Evolutionary conservation across 2,329 filamentous ascomycete genomes (phyloP).

Genomic region (Juglanconis oblonga): DNA sequence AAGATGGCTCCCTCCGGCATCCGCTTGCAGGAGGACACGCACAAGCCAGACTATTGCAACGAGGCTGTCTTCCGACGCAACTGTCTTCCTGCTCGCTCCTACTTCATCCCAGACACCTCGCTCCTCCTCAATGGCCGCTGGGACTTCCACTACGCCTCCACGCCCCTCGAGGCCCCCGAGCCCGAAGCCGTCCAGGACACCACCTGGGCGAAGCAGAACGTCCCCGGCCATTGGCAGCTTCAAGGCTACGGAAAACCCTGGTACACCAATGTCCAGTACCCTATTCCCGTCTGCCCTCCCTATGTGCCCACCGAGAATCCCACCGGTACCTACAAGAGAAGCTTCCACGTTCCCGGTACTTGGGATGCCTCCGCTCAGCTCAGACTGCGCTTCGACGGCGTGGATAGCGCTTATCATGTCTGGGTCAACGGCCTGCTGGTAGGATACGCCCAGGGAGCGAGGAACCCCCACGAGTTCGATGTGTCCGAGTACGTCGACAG

Average conservation of each 20-base stretch:
- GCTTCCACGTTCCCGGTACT: slow-evolving; percentile 49
- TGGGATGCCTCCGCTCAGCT: slow-evolving; percentile 48
- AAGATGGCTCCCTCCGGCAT: slow-evolving; percentile 27
- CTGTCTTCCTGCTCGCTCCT: slow-evolving; percentile 49
- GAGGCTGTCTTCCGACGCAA: slow-evolving; percentile 52
- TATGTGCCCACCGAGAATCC: slow-evolving; percentile 61
- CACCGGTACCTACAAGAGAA: slow-evolving; percentile 59
- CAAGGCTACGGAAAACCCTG: slow-evolving; percentile 65
- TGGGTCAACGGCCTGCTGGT: slow-evolving; percentile 63
- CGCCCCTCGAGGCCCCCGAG: slow-evolving; percentile 44
- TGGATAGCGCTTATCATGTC: slow-evolving; percentile 68
- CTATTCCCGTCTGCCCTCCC: slow-evolving; percentile 64
- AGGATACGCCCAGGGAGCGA: slow-evolving; percentile 66
- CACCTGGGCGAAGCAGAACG: slow-evolving; percentile 50
- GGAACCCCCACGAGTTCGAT: slow-evolving; percentile 70
- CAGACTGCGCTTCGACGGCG: slow-evolving; percentile 66
- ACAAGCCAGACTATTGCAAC: slow-evolving; percentile 46
- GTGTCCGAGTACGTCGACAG: slow-evolving; percentile 46
- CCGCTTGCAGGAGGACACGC: slow-evolving; percentile 31
- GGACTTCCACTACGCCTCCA: slow-evolving; percentile 51
- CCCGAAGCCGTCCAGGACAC: slow-evolving; percentile 24
- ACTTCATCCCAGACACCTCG: slow-evolving; percentile 49
- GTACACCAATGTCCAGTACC: slow-evolving; percentile 67
- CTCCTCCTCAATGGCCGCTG: slow-evolving; percentile 54
- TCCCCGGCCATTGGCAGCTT: slow-evolving; percentile 69